Evolutionary conservation across 176 grass and related monocot species (phyloP), one percentile per base, ranked within the genome.

Genomic region (Paspalum notatum): DNA sequence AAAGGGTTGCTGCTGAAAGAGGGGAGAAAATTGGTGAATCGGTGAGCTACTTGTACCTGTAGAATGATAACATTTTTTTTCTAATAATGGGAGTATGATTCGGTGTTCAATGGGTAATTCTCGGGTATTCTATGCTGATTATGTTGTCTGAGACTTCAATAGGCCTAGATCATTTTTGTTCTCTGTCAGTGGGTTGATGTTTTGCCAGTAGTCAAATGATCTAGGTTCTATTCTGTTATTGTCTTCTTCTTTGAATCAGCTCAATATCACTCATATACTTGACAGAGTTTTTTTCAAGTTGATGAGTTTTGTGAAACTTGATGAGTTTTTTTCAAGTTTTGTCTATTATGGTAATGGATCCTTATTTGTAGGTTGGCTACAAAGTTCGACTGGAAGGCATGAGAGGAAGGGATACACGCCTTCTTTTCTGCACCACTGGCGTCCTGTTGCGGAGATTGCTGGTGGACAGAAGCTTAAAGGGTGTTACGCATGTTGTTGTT

Each of bases 321-420:
- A 26, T 70, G n/a, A 47, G 8, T 14, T 49, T 47, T 27, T 71
- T 11, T 49, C 14, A 44, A 24, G 8, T 49, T 49, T 26, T 49
- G 14, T 50, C 7, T 18, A 7, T 76, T 58, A 61, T 85, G 58
- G 82, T 50, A 58, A 82, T 32, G 39, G 20, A 24, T 87, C 5
- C 13, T 62, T 73, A 52, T 63, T 82, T 73, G 15, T 71, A 85
- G 82, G 85, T 91, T 75, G 96, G 96, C 16, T 99, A 99, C 76
- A 99, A 99, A 87, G 96, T 99, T 85, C 89, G 92, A 24, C 65
- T 99, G 51, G 96, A 99, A 93, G 96, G 96, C 51, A 91, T 99
- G 88, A 99, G 81, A 91, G 96, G 96, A 66, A 90, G 96, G 50
- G 92, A 99, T 53, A 99, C 96, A 67, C 88, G 88, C 80, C 84